Evolutionary conservation across 2,329 filamentous ascomycete genomes (phyloP).

Genomic region (Bipolaris victoriae): DNA sequence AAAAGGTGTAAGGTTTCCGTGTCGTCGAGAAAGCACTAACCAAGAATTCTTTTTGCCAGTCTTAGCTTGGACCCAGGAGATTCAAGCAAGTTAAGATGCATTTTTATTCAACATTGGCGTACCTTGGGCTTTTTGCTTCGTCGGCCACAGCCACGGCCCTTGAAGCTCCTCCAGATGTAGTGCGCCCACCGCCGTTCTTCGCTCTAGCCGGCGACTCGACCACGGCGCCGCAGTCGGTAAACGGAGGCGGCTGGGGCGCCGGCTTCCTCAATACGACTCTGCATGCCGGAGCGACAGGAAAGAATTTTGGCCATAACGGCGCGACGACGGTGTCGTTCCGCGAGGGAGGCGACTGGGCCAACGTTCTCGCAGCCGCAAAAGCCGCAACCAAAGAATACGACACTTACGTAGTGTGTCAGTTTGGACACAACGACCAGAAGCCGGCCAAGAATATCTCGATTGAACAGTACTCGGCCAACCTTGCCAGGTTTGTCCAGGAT

Average conservation of each 20-base stretch:
- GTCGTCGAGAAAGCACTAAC: background rate
- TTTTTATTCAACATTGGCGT: slow-evolving; percentile 2
- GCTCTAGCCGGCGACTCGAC: slow-evolving; percentile 48
- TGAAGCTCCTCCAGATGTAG: background rate
- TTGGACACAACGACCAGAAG: slow-evolving; percentile 68
- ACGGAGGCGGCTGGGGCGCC: slow-evolving; percentile 59
- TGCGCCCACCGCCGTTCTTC: slow-evolving; percentile 31
- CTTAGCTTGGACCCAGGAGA: no score
- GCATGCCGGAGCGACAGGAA: slow-evolving; percentile 55
- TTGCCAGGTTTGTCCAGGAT: slow-evolving; percentile 52
- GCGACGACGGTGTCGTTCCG: slow-evolving; percentile 63
- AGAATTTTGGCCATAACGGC: slow-evolving; percentile 61
- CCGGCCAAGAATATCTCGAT: slow-evolving; percentile 53
- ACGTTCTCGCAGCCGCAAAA: slow-evolving; percentile 53
- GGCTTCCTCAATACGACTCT: slow-evolving; percentile 61
- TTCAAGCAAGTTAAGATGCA: slow-evolving; percentile 4
- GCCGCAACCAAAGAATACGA: slow-evolving; percentile 45
- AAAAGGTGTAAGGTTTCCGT: background rate
- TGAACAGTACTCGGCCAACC: slow-evolving; percentile 57
- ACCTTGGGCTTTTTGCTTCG: slow-evolving; percentile 3
- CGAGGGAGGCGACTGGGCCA: slow-evolving; percentile 59
- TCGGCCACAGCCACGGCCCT: slow-evolving; percentile 1
- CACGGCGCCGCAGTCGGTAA: slow-evolving; percentile 36
- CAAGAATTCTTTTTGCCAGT: no score
- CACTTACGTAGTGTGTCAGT: slow-evolving; percentile 62